Evolutionary conservation across 306 rosid species (phyloP).

Genomic region (Cicer pinnatifidum): DNA sequence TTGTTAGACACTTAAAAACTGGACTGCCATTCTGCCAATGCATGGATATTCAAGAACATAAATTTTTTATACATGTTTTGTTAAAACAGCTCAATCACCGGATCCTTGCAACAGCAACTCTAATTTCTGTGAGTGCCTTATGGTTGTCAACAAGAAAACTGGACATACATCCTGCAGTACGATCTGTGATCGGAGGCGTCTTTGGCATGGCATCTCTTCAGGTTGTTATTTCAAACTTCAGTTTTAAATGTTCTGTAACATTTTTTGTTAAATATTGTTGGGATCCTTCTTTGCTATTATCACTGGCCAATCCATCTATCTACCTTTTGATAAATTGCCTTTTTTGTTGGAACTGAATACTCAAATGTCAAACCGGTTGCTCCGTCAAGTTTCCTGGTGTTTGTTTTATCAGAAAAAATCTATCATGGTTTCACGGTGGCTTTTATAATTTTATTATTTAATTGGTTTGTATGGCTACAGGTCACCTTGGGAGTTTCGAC

Average conservation of each 20-base stretch:
- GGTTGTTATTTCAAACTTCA: conserved; percentile 51
- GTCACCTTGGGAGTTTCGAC: conserved; percentile 80
- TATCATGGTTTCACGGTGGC: conserved; percentile 1
- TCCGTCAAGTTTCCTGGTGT: not conserved
- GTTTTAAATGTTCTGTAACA: not conserved
- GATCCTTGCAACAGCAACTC: conserved; percentile 73
- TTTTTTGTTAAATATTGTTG: conserved; percentile 18
- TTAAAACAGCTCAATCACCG: conserved; percentile 82
- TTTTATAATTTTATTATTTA: not conserved
- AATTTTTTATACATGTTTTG: conserved; percentile 15
- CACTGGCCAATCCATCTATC: not conserved
- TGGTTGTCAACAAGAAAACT: conserved; percentile 84
- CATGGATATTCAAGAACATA: conserved; percentile 18
- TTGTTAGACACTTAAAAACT: conserved; percentile 27
- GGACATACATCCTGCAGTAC: conserved; percentile 77
- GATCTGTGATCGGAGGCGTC: conserved; percentile 63
- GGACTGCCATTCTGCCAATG: not conserved
- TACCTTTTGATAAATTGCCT: conserved; percentile 9
- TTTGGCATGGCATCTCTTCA: conserved; percentile 85
- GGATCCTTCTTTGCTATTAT: not conserved
- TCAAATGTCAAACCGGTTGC: not conserved
- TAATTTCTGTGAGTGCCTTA: conserved; percentile 62
- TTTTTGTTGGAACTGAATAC: conserved; percentile 16
- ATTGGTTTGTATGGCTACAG: conserved; percentile 49
- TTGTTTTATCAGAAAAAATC: not conserved